Base-by-base conservation (phyloP, 2,329 filamentous ascomycete genomes). In the Anthostomella pinea region DNA sequence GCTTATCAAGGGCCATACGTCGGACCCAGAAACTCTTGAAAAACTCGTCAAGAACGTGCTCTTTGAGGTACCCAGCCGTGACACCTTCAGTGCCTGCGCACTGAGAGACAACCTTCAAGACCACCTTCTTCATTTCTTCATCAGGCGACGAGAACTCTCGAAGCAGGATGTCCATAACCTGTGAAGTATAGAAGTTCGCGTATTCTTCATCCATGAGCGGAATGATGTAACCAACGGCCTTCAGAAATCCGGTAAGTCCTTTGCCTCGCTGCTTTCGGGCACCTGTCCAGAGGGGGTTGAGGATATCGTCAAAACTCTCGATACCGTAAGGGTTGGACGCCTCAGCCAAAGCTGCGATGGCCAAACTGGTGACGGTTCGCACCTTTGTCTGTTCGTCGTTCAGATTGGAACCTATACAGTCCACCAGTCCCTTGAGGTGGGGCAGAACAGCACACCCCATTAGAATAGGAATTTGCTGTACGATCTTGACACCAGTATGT, bases 71-170 rank as follows among this genome's bases (percentile, higher is more conserved):
- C 24, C 83, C 85, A 22, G 90, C 86, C 21, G 93, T 97, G 18
- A 98, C 93, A 67, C 93, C 93, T 57, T 95, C 86, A 3, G 91
- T 97, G 51, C 85, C 85, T 6, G 93, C 87, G 58, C 93, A 97
- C 59, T 98, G 93, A 13, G 90, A 96, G 11, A 98, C 82, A 18
- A 98, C 93, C 66, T 97, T 97, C 40, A 98, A 70, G 6, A 98
- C 93, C 1, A 98, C 93, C 70, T 98, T 98, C 69, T 97, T 98
- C 93, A 98, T 98, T 65, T 98, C 93, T 64, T 98, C 93, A 50
- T 98, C 93, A 0, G 93, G 93, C 1, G 91, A 96, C 6, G 89
- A 86, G 57, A 98, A 98, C 60, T 98, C 93, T 54, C 93, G 82
- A 19, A 97, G 79, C 10, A 98, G 70, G 55, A 97, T 97, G 64